phyloP scores from a whole-genome alignment of 805 yeast genomes.

The Saccharomycopsis javanensis region DNA sequence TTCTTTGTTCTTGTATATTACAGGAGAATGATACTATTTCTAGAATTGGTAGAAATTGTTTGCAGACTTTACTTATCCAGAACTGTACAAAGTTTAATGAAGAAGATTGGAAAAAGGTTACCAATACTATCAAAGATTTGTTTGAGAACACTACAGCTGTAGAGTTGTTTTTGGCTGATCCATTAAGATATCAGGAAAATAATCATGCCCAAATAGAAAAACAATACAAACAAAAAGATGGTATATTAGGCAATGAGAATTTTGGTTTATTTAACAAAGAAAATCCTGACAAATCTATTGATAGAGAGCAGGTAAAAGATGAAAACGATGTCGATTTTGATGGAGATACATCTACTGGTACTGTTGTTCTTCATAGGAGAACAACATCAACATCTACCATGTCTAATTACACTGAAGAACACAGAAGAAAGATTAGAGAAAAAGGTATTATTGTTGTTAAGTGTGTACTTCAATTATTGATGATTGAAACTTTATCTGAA shows the following conservation, averaged over 20 bases:
- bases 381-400: not conserved
- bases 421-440: slow-evolving; percentile 38
- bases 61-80: slow-evolving; percentile 68
- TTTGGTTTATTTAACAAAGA: not conserved
- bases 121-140: slow-evolving; percentile 52
- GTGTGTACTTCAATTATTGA: slow-evolving; percentile 79
- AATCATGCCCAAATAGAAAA: slow-evolving; percentile 4
- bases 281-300: not conserved
- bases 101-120: slow-evolving; percentile 68
- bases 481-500: slow-evolving; percentile 81
- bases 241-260: not conserved
- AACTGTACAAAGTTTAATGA: slow-evolving; percentile 56
- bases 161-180: slow-evolving; percentile 64
- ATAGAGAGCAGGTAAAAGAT: not conserved
- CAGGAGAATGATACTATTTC: slow-evolving; percentile 97
- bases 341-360: slow-evolving; percentile 12
- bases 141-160: slow-evolving; percentile 79
- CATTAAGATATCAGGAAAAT: slow-evolving; percentile 22
- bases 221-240: not conserved
- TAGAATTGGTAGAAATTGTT: slow-evolving; percentile 84
- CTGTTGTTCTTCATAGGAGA: slow-evolving; percentile 6
- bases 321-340: slow-evolving; percentile 2
- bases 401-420: slow-evolving; percentile 24
- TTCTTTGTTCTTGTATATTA: slow-evolving; percentile 80
- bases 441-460: slow-evolving; percentile 79